Evolutionary conservation across 768 basidiomycete genomes (phyloP), one percentile per base, ranked within the genome.

Genomic region (Mycena galericulata): DNA sequence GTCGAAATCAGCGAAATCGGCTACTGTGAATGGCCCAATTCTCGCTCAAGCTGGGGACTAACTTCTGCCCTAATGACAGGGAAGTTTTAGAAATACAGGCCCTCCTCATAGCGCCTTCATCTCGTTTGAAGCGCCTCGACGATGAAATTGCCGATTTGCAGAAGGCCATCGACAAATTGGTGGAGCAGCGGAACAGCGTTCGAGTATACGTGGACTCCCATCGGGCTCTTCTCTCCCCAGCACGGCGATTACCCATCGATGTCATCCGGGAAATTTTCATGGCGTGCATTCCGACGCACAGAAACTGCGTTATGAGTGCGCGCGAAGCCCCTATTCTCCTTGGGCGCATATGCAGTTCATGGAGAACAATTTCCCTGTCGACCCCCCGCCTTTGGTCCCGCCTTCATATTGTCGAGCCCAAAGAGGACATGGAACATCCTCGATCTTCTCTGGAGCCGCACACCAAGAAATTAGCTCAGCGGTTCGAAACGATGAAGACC

Each of bases 201-300:
- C 4, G 5, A 2, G 20, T 8, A 12, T 70, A 61, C 26, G 46
- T 80, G 8, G 34, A 72, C 32, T 65, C 58, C 45, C 77, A 79
- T 54, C 68, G 38, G 18, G 70, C 75, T 3, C 70, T 80, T 1
- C 34, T 73, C 29, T 74, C 79, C 0, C 73, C 74, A 22, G 61
- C 77, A 10, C 75, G 70, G 8, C 62, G 70, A 10, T 41, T 80
- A 3, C 76, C 79, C 5, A 20, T 67, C 0, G 78, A 79, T 40
- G 51, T 74, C 7, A 51, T 80, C 1, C 62, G 65, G 10, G 74
- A 74, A 36, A 77, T 79, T 20, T 79, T 79, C 55, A 27, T 74
- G 10, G 64, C 51, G 11, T 79, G 78, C 65, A 63, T 80, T 3
- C 72, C 76, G 4, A n/a, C 60, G 0, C 55, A 67, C 36, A 22